Evolutionary conservation across 345 rosid genomes (phyloP), one percentile per base, ranked within the genome.

Genomic region (Camelina sativa): DNA sequence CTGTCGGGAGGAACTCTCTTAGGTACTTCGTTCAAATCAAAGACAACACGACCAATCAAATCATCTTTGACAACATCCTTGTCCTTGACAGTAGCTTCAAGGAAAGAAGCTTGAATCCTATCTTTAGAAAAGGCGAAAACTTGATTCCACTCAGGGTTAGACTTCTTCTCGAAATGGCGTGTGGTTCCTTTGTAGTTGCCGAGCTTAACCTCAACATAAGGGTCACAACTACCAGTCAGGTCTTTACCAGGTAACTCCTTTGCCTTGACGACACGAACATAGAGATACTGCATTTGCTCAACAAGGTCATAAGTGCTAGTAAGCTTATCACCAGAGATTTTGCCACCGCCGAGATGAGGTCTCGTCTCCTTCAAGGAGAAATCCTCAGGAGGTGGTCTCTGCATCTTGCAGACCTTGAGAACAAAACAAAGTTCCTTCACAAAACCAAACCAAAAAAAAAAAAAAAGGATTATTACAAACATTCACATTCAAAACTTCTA

Each of bases 271-370:
- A 91, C 97, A 50, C 96, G 93, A 60, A 93, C 96, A 63, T 91
- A 93, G 4, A 93, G 91, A 76, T 93, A 93, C 37, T 91, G 91
- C 97, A 93, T 91, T 76, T 93, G 97, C 82, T 93, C 97, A 6
- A 93, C 98, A 1, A 93, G 91, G 77, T 91, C 98, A 89, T 89
- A 93, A 30, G 97, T 93, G 82, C 91, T 93, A 0, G 98, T 86
- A 46, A 84, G 96, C 82, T 87, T 93, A 79, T 93, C 92, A 0
- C 97, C 95, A 8, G 88, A 68, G 50, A 88, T 6, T 87, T 82
- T 87, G 0, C 89, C 89, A 0, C 98, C 91, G 32, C 97, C 98
- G 8, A 93, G 91, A 74, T 88, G 98, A 52, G 97, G 97, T 15
- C 79, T 83, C 41, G 97, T 93, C 89, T 93, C 93, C 86, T 75